These are phyloP conservation scores for Mimosa bimucronata DNA, from an alignment of 306 rosid species.

Conservation along the genomic window DNA sequence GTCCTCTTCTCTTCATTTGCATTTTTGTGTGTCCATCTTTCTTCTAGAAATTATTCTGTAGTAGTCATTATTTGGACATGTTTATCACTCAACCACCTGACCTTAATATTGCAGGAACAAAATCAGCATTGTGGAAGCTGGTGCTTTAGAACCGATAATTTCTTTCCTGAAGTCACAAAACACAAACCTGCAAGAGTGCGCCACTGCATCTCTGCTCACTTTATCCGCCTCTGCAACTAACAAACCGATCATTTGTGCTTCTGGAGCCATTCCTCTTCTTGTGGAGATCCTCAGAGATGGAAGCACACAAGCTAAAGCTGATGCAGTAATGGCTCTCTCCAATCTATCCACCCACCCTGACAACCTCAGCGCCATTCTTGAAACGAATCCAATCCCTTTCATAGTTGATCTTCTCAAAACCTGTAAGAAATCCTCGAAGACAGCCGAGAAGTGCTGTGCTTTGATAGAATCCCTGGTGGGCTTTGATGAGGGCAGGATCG, in stretches of 20 bases:
- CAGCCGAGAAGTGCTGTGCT: conserved; percentile 90
- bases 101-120: conserved; percentile 71
- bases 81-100: conserved; percentile 26
- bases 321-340: conserved; percentile 95
- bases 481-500: conserved; percentile 69
- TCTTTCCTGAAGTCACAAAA: conserved; percentile 71
- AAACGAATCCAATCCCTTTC: conserved; percentile 68
- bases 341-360: conserved; percentile 74
- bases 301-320: conserved; percentile 84
- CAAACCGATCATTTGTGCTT: conserved; percentile 79
- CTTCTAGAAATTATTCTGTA: conserved; percentile 5
- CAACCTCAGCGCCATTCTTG: conserved; percentile 63
- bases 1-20: not conserved
- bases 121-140: conserved; percentile 85
- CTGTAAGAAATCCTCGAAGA: conserved; percentile 82
- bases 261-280: conserved; percentile 88
- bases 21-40: conserved; percentile 20
- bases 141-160: conserved; percentile 83
- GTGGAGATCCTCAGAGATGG: conserved; percentile 76
- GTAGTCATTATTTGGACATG: conserved; percentile 9
- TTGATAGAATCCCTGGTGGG: conserved; percentile 81
- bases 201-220: conserved; percentile 88
- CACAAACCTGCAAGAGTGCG: conserved; percentile 71
- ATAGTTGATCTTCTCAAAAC: conserved; percentile 67
- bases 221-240: conserved; percentile 82